Evolutionary conservation across 495 filamentous ascomycete species (phyloP), one percentile per base, ranked within the genome.

Genomic region (Penicillium soppii): DNA sequence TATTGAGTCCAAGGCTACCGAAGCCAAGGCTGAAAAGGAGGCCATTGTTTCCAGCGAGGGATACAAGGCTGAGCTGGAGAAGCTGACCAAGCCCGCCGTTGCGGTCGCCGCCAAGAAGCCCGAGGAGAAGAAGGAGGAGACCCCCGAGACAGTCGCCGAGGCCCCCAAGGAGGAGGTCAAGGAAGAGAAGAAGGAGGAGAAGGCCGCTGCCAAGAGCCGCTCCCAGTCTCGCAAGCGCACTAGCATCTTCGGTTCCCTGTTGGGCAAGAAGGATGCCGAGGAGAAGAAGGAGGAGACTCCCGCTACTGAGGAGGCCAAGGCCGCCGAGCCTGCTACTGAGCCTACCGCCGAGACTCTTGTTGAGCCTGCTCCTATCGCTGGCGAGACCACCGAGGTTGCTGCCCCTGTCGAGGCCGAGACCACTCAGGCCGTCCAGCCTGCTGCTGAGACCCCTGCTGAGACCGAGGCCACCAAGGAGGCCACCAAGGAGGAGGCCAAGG

Each of bases 211-310:
- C 50, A 82, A 80, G 67, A 79, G 79, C 66, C 88, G 89, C 58
- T 95, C 90, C 47, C 88, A 89, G 50, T 95, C 89, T 63, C 87
- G 87, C 68, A 96, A 96, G 86, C 86, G 90, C 52, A 63, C 74
- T 35, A 91, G 89, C 62, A 84, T 95, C 74, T 95, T 97, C 69
- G 88, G 86, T 55, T 72, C 66, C 50, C 75, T 91, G 38, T 75
- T 89, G 3, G 81, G 83, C 62, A 91, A 90, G 82, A 87, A 87
- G 72, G 85, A 90, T 47, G 82, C 43, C 23, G 58, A 57, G 50
- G 82, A 87, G 72, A 73, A 79, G 58, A 66, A 77, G 53, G 76
- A 82, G 67, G 80, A 77, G 52, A 66, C 70, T 54, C 53, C 63
- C 22, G 67, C 43, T 12, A 20, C 27, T 7, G 27, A 43, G 26